A percentile compares a stretch with the other conserved stretches of the same genome.
These are phyloP conservation scores for Purpureocillium takamizusanense DNA, from an alignment of 2,329 filamentous ascomycete species.

Conservation along the genomic window DNA sequence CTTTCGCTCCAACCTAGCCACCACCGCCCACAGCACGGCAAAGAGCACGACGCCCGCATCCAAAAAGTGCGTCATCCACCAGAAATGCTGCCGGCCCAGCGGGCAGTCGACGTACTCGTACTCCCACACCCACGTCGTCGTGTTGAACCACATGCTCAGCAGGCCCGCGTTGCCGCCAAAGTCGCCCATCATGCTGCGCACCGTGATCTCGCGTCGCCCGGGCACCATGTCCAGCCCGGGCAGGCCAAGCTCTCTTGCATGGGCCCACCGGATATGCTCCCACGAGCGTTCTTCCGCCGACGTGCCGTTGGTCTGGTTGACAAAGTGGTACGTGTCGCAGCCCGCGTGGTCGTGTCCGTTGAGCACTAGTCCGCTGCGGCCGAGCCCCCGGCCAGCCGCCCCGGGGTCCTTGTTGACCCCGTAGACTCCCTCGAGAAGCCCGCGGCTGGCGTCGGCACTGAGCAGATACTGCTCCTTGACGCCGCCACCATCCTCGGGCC, in stretches of 20 bases:
- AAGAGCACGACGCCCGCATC: slow-evolving; percentile 42
- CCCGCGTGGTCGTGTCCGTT: slow-evolving; percentile 95
- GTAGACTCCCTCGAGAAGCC: slow-evolving; percentile 77
- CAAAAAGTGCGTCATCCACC: slow-evolving; percentile 82
- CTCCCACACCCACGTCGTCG: slow-evolving; percentile 62
- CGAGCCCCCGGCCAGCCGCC: slow-evolving; percentile 52
- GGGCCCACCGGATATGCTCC: slow-evolving; percentile 39
- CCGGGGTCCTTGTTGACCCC: slow-evolving; percentile 58
- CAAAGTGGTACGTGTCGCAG: slow-evolving; percentile 80
- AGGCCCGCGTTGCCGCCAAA: slow-evolving; percentile 89
- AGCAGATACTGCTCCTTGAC: slow-evolving; percentile 90
- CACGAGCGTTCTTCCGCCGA: slow-evolving; percentile 32
- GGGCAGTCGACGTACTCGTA: slow-evolving; percentile 73
- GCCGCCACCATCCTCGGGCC: slow-evolving; percentile 54
- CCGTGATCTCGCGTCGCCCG: slow-evolving; percentile 78
- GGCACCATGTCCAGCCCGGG: slow-evolving; percentile 36
- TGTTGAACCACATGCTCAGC: slow-evolving; percentile 83
- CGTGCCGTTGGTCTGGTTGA: slow-evolving; percentile 50
- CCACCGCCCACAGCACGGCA: slow-evolving; percentile 14
- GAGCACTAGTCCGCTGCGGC: slow-evolving; percentile 68
- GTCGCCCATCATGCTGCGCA: slow-evolving; percentile 97
- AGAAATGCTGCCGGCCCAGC: slow-evolving; percentile 80
- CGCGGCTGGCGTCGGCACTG: slow-evolving; percentile 59
- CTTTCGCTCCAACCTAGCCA: slow-evolving; percentile 14
- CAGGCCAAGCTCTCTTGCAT: slow-evolving; percentile 32